phyloP scores from a whole-genome alignment of 2,329 filamentous ascomycete genomes.

The Escovopsis weberi region DNA sequence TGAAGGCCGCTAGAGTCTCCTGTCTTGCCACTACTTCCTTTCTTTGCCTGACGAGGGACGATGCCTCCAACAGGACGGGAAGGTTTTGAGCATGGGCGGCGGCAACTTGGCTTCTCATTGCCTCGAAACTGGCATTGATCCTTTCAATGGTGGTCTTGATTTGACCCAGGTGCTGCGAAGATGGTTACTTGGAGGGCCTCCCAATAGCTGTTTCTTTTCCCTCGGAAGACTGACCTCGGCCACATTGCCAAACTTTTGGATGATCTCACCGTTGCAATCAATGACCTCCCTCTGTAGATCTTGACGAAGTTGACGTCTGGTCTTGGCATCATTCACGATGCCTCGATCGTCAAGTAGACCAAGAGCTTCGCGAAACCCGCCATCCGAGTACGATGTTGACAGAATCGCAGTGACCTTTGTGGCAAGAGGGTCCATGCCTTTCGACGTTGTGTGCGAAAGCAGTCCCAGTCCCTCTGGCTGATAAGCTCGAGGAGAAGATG shows the following conservation, averaged over 20 bases:
- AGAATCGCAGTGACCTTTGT: constrained; percentile 74
- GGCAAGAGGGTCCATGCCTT: constrained; percentile 50
- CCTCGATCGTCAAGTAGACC: constrained; percentile 59
- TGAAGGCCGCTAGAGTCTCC: constrained; percentile 61
- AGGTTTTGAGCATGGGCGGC: constrained; percentile 62
- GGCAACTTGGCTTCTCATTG: constrained; percentile 65
- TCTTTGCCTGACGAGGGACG: constrained; percentile 56
- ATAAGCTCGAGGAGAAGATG: background rate
- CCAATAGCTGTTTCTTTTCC: background rate
- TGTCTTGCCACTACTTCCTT: constrained; percentile 67
- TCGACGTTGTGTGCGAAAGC: background rate
- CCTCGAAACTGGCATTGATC: constrained; percentile 64
- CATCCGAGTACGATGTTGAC: constrained; percentile 82
- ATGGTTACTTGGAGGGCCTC: background rate
- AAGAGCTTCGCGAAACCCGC: constrained; percentile 78
- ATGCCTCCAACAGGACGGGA: constrained; percentile 64
- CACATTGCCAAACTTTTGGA: constrained; percentile 77
- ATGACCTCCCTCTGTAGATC: constrained; percentile 88
- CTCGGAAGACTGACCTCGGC: constrained; percentile 50
- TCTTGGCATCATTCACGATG: constrained; percentile 60
- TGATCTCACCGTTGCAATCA: constrained; percentile 77
- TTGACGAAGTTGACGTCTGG: constrained; percentile 62
- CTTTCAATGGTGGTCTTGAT: constrained; percentile 67
- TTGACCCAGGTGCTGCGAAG: constrained; percentile 63
- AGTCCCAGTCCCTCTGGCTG: background rate